These are phyloP conservation scores for Scheffersomyces insectosa DNA, from an alignment of 1,139 yeast species.

Conservation along the genomic window DNA sequence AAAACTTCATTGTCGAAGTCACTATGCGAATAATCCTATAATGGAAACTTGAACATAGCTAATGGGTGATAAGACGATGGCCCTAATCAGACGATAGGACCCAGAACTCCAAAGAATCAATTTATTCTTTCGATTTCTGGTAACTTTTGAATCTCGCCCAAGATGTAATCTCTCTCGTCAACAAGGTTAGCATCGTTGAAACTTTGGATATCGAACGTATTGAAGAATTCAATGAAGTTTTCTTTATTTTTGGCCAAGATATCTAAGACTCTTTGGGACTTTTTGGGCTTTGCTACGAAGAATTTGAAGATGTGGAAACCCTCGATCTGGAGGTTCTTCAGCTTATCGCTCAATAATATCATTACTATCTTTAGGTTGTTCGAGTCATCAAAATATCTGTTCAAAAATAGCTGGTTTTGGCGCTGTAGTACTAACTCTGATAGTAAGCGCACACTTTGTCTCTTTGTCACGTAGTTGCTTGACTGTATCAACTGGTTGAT, in stretches of 20 bases:
- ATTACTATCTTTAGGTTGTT: slow-evolving; percentile 82
- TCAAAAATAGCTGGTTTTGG: slow-evolving; percentile 71
- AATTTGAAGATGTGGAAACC: slow-evolving; percentile 92
- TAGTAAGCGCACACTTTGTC: slow-evolving; percentile 83
- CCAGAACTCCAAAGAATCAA: too few relatives aligned
- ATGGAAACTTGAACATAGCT: too few relatives aligned
- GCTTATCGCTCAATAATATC: slow-evolving; percentile 84
- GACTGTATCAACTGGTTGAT: slow-evolving; percentile 74
- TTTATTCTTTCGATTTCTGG: slow-evolving; percentile 34
- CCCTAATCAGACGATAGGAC: too few relatives aligned
- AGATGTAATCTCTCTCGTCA: slow-evolving; percentile 80
- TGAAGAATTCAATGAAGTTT: slow-evolving; percentile 69
- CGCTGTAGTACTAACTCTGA: slow-evolving; percentile 75
- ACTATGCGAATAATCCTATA: too few relatives aligned
- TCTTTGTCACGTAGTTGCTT: slow-evolving; percentile 83
- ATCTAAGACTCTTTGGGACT: slow-evolving; percentile 76
- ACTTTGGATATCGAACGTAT: slow-evolving; percentile 62
- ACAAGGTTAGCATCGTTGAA: slow-evolving; percentile 67
- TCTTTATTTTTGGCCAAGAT: slow-evolving; percentile 80
- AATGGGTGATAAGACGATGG: too few relatives aligned
- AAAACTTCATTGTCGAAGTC: too few relatives aligned
- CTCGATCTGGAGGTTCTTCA: slow-evolving; percentile 84
- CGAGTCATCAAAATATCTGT: slow-evolving; percentile 75
- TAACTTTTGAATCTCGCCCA: slow-evolving; percentile 69
- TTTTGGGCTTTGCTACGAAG: slow-evolving; percentile 92